phyloP scores from a whole-genome alignment of 805 yeast genomes.

The Metschnikowia dekortorum region DNA sequence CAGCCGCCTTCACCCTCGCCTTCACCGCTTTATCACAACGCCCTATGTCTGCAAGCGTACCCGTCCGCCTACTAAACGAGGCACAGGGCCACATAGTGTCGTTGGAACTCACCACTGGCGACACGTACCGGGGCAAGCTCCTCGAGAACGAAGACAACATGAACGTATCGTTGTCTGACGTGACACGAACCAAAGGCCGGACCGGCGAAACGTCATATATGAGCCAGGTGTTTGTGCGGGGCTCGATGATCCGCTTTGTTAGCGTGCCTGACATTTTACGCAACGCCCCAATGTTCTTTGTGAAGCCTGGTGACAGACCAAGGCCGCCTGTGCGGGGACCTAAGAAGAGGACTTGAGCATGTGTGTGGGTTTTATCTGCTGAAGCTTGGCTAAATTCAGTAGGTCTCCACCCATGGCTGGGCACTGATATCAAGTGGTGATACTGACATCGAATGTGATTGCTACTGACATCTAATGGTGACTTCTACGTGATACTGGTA shows the following conservation, averaged over 20 bases:
- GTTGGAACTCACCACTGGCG: conserved; percentile 80
- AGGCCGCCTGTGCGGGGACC: conserved; percentile 71
- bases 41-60: conserved; percentile 65
- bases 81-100: conserved; percentile 85
- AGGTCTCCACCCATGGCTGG: no score
- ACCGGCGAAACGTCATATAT: conserved; percentile 73
- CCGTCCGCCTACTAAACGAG: conserved; percentile 81
- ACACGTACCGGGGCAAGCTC: conserved; percentile 81
- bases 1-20: neutral
- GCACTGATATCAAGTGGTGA: no score
- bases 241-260: conserved; percentile 81
- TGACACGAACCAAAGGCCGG: conserved; percentile 59
- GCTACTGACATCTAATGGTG: no score
- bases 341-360: neutral
- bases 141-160: conserved; percentile 88
- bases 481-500: no score
- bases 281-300: conserved; percentile 83
- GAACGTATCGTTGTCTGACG: conserved; percentile 85
- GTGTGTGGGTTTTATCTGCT: no score
- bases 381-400: no score
- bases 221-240: conserved; percentile 86
- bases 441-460: no score
- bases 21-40: neutral
- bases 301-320: conserved; percentile 55
- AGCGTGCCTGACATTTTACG: conserved; percentile 83